phyloP scores from a whole-genome alignment of 495 filamentous ascomycete genomes.

The Pyrenula massariospora region DNA sequence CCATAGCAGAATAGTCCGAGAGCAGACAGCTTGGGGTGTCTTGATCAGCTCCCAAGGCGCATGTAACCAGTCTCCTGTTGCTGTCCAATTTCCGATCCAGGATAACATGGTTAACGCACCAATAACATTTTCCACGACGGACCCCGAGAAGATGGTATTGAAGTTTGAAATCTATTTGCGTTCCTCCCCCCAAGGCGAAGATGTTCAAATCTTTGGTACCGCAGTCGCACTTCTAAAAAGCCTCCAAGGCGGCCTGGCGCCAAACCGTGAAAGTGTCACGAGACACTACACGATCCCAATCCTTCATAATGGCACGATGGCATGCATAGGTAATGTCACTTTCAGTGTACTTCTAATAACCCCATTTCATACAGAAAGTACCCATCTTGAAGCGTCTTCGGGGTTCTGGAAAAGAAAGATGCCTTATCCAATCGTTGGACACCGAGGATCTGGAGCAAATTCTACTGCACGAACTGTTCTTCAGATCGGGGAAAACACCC shows the following conservation, averaged over 20 bases:
- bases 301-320: slow-evolving; percentile 10
- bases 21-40: too few relatives aligned
- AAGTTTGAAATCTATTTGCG: slow-evolving; percentile 11
- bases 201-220: slow-evolving; percentile 6
- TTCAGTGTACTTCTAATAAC: slow-evolving; percentile 17
- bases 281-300: slow-evolving; percentile 20
- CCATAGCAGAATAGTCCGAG: too few relatives aligned
- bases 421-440: slow-evolving; percentile 14
- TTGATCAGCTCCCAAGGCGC: too few relatives aligned
- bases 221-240: slow-evolving; percentile 9
- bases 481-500: slow-evolving; percentile 28
- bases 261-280: slow-evolving; percentile 17
- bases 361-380: too few relatives aligned
- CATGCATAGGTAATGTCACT: slow-evolving; percentile 16
- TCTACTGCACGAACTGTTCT: slow-evolving; percentile 11
- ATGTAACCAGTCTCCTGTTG: too few relatives aligned
- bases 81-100: slow-evolving; percentile 16
- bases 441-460: slow-evolving; percentile 21
- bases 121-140: slow-evolving; percentile 9
- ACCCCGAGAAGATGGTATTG: slow-evolving; percentile 6
- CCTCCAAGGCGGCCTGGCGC: slow-evolving; percentile 5
- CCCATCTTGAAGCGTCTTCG: too few relatives aligned
- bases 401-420: slow-evolving; percentile 15
- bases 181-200: not conserved
- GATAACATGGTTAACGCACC: slow-evolving; percentile 17